Conservation (phyloP, 2,329 filamentous ascomycete genomes). For the Penicillium sp. region DNA sequence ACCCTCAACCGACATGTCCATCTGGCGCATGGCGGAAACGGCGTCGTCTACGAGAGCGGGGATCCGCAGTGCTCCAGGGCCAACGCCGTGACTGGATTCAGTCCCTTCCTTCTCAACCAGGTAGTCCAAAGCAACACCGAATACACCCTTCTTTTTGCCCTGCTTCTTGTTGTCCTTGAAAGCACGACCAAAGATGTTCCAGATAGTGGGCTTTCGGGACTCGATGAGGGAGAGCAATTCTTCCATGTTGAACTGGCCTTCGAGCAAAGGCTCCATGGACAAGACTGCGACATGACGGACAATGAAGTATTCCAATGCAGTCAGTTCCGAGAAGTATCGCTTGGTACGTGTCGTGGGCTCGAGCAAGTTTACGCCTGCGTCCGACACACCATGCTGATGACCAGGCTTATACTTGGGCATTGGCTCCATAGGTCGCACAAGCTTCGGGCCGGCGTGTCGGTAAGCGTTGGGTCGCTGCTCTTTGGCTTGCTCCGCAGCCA, state of each 20-base stretch:
- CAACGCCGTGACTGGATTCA: slow-evolving; percentile 96
- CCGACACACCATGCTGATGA: slow-evolving; percentile 65
- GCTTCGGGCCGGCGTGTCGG: slow-evolving; percentile 69
- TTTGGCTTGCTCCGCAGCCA: slow-evolving; percentile 89
- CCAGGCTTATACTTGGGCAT: slow-evolving; percentile 67
- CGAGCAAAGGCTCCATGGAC: slow-evolving; percentile 88
- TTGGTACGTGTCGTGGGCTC: slow-evolving; percentile 62
- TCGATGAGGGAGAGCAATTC: slow-evolving; percentile 91
- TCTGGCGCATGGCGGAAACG: slow-evolving; percentile 91
- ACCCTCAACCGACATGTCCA: slow-evolving; percentile 98
- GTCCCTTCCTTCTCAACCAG: slow-evolving; percentile 92
- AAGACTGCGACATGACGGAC: slow-evolving; percentile 91
- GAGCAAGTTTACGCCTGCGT: slow-evolving; percentile 48
- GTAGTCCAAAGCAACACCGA: slow-evolving; percentile 81
- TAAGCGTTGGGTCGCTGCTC: slow-evolving; percentile 82
- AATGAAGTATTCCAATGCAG: slow-evolving; percentile 94
- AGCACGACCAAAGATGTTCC: slow-evolving; percentile 96
- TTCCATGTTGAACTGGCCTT: slow-evolving; percentile 87
- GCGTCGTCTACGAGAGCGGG: slow-evolving; percentile 94
- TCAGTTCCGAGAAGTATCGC: slow-evolving; percentile 93
- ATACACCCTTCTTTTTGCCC: slow-evolving; percentile 88
- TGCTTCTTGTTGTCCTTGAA: slow-evolving; percentile 72
- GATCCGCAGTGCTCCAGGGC: slow-evolving; percentile 83
- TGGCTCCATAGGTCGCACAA: slow-evolving; percentile 56
- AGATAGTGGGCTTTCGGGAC: slow-evolving; percentile 88